Conservation (phyloP, 176 grass and related monocot species). For the Saccharum spontaneum region DNA sequence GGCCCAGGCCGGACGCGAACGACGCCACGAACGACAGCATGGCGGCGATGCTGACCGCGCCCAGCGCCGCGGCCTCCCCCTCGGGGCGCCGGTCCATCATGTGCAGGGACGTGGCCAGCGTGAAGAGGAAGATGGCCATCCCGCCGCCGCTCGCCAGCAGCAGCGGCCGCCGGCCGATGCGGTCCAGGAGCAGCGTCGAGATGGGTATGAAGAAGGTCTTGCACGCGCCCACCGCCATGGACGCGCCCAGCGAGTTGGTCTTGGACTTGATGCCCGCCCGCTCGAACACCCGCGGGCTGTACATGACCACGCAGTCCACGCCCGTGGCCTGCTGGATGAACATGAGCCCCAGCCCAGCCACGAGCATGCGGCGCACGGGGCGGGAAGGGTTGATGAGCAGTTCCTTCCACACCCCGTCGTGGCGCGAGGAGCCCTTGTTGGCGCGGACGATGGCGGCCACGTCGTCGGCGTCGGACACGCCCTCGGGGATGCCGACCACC, state of each 20-base stretch:
- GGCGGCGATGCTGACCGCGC: conserved; percentile 60
- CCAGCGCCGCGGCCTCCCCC: conserved; percentile 44
- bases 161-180: conserved; percentile 74
- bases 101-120: conserved; percentile 49
- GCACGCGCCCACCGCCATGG: conserved; percentile 78
- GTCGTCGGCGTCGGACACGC: conserved; percentile 22
- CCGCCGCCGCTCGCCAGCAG: conserved; percentile 72
- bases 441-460: conserved; percentile 32
- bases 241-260: conserved; percentile 56
- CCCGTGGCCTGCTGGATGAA: conserved; percentile 96
- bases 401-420: conserved; percentile 60
- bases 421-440: neutral
- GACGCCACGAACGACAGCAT: conserved; percentile 73
- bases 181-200: conserved; percentile 74
- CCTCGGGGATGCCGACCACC: conserved; percentile 55
- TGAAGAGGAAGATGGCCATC: conserved; percentile 73
- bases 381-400: conserved; percentile 60
- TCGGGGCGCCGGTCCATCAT: conserved; percentile 46
- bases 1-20: conserved; percentile 72
- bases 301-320: conserved; percentile 87
- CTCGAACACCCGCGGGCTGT: conserved; percentile 77
- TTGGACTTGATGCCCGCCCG: conserved; percentile 59
- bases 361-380: conserved; percentile 66
- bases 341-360: conserved; percentile 65
- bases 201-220: conserved; percentile 84